Base-by-base conservation (phyloP, 176 grass and related monocot species). In the Musa beccarii region DNA sequence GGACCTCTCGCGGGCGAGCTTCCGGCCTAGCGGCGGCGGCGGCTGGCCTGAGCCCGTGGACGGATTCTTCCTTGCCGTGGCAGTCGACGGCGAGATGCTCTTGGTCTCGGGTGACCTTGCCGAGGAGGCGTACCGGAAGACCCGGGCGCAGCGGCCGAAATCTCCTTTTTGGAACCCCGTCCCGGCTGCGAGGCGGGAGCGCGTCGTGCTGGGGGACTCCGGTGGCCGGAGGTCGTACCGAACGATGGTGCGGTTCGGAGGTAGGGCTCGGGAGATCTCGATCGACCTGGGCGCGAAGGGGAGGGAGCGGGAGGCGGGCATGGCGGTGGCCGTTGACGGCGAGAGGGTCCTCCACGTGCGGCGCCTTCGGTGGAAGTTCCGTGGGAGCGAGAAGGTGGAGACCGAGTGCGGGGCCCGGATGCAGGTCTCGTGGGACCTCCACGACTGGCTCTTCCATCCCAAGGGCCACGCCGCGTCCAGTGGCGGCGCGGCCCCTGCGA, bases 301-400 rank as follows among this genome's bases (percentile, higher is more conserved):
- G 17, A 25, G 68, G 9, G 68, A 49, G 5, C 43, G 49, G 49
- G 86, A 93, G 49, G 85, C 88, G 53, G 86, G 90, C 49, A 74
- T 97, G 90, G 87, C 79, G 10, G 52, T 93, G 66, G 74, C 73
- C 59, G 83, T 97, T 59, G 88, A 93, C 80, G 90, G 94, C 75
- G 69, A 89, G 34, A 81, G 81, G 75, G 73, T 97, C 49, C 82
- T 93, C 71, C 90, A 88, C 71, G 75, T 93, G 51, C 87, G 86
- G 10, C 88, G 88, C 63, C 71, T 97, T 74, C 86, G 88, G 28
- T 93, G 94, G 94, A 97, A 93, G 83, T 97, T 97, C 80, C 85
- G 94, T 15, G 94, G 94, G 49, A 87, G 84, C 53, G 90, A 97
- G 71, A 93, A 66, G 84, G 82, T 97, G 13, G 86, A 93, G 52